Conservation (phyloP, 1,284 basidiomycete species). For the Butyriboletus appendiculatus region DNA sequence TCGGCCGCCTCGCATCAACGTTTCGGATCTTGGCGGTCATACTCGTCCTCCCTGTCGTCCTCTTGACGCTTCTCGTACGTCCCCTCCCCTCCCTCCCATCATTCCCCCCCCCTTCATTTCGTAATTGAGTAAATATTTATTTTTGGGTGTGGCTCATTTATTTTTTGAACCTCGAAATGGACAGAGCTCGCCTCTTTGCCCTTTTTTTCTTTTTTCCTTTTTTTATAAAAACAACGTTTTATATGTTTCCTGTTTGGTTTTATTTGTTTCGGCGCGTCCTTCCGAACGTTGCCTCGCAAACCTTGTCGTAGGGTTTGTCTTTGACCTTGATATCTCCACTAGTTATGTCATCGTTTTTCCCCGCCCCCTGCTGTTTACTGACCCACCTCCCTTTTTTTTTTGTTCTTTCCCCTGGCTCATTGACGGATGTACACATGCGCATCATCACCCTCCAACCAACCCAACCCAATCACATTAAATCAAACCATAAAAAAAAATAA, state of each 20-base stretch:
- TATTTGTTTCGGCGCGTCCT: too few species aligned
- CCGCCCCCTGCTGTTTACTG: conserved; percentile 11
- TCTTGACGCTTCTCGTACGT: conserved; percentile 66
- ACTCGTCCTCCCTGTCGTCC: conserved; percentile 60
- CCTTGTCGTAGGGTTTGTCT: too few species aligned
- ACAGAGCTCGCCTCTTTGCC: conserved; percentile 1
- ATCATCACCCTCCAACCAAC: conserved; percentile 8
- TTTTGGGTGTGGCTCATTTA: neutral
- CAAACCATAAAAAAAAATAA: neutral
- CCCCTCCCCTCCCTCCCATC: conserved; percentile 14
- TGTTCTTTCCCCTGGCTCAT: neutral
- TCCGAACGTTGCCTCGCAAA: too few species aligned
- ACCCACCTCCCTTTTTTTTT: conserved; percentile 1
- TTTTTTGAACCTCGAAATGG: neutral
- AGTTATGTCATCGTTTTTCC: neutral
- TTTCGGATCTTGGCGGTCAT: conserved; percentile 66
- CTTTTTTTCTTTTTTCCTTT: neutral
- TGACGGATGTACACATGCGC: neutral
- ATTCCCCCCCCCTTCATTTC: conserved; percentile 4
- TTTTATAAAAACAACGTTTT: too few species aligned
- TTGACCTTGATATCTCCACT: too few species aligned
- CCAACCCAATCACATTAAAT: too few species aligned
- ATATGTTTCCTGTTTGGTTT: too few species aligned
- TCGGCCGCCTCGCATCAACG: conserved; percentile 60
- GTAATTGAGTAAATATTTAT: conserved; percentile 23